A percentile compares a stretch with the other conserved stretches of the same genome.
Conservation (phyloP, 208 protist species). For the Crithidia bombi region DNA sequence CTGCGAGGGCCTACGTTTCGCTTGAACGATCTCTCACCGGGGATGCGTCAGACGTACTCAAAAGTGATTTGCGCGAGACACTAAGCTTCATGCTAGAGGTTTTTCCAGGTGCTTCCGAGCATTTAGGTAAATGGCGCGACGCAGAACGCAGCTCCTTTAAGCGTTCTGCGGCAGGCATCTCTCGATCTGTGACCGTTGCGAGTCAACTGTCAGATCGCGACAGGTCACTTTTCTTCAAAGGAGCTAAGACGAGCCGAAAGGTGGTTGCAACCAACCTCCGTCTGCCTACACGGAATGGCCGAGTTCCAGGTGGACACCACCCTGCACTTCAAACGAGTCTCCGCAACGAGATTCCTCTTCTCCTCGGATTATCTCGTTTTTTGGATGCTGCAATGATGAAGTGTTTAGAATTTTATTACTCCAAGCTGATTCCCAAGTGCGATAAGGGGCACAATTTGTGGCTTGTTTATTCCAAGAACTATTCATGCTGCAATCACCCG, state of each 20-base stretch:
- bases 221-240: slow-evolving; percentile 47
- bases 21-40: slow-evolving; percentile 14
- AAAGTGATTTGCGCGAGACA: slow-evolving; percentile 24
- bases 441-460: slow-evolving; percentile 67
- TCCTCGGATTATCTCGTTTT: slow-evolving; percentile 49
- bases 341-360: slow-evolving; percentile 70
- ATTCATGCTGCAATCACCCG: slow-evolving; percentile 62
- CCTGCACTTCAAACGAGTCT: slow-evolving; percentile 32
- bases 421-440: slow-evolving; percentile 66
- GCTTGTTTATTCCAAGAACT: slow-evolving; percentile 58
- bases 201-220: slow-evolving; percentile 31
- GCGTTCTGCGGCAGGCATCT: background rate
- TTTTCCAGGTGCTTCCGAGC: slow-evolving; percentile 28
- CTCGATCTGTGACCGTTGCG: background rate
- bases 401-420: slow-evolving; percentile 54
- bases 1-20: slow-evolving; percentile 34
- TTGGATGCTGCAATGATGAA: slow-evolving; percentile 57
- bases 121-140: slow-evolving; percentile 38
- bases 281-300: slow-evolving; percentile 50
- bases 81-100: slow-evolving; percentile 32
- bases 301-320: slow-evolving; percentile 38
- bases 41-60: slow-evolving; percentile 7
- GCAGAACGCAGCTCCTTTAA: background rate
- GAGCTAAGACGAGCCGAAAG: slow-evolving; percentile 21
- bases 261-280: slow-evolving; percentile 20